Conservation (phyloP, 2,329 filamentous ascomycete genomes). For the Sporothrix variecibatus region DNA sequence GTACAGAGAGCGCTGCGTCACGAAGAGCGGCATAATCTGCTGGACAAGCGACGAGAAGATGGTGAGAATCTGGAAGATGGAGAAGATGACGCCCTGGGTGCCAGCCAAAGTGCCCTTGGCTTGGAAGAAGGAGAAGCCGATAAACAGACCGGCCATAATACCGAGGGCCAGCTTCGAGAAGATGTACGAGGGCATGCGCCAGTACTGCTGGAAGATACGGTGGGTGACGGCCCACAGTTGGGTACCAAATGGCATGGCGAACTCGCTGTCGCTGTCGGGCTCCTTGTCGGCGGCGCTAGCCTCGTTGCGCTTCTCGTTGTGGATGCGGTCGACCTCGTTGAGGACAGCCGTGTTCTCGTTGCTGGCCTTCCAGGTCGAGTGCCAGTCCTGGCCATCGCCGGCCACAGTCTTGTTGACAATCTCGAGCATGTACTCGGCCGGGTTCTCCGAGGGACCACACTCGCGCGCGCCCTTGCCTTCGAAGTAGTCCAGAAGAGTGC, state of each 20-base stretch:
- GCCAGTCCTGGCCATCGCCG: constrained; percentile 64
- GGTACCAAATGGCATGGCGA: constrained; percentile 64
- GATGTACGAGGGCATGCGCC: constrained; percentile 74
- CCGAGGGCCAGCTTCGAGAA: constrained; percentile 68
- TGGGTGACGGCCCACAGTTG: constrained; percentile 63
- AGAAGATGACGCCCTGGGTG: constrained; percentile 66
- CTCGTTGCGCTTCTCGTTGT: constrained; percentile 37
- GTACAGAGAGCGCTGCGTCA: constrained; percentile 65
- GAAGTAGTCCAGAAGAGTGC: constrained; percentile 71
- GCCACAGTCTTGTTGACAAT: constrained; percentile 49
- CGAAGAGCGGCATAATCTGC: constrained; percentile 67
- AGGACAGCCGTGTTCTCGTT: constrained; percentile 70
- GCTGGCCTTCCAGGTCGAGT: constrained; percentile 45
- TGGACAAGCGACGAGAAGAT: constrained; percentile 63
- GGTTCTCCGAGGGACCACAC: constrained; percentile 71
- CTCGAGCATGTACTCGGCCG: constrained; percentile 79
- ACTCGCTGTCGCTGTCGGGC: constrained; percentile 53
- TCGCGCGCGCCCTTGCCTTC: constrained; percentile 51
- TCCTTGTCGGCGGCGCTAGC: constrained; percentile 47
- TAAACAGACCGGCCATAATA: constrained; percentile 51
- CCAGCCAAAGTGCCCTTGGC: constrained; percentile 60
- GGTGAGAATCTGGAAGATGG: constrained; percentile 56
- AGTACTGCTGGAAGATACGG: constrained; percentile 76
- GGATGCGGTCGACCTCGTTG: constrained; percentile 48
- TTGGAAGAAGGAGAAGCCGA: constrained; percentile 65